phyloP scores from a whole-genome alignment of 208 protist species.

The Trypanosoma rangeli region DNA sequence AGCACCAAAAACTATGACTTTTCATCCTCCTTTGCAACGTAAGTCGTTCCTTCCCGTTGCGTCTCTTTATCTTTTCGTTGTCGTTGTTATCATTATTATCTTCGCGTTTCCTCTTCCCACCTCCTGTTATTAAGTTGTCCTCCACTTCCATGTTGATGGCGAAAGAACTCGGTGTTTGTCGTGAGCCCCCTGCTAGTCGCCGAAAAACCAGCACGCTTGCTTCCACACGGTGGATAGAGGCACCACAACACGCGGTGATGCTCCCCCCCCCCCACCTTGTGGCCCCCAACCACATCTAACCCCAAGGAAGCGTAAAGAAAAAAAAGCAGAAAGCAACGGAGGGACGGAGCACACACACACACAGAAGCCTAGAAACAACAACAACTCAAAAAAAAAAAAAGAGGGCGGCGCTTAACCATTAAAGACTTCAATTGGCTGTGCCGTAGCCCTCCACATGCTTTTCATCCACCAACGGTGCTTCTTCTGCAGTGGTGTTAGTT shows the following conservation, averaged over 20 bases:
- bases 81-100: conserved; percentile 6
- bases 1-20: not conserved
- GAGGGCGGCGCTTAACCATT: not conserved
- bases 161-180: too few species aligned
- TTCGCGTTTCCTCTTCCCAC: not conserved
- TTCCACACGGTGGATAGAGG: not conserved
- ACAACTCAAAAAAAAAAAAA: not conserved
- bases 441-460: not conserved
- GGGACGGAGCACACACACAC: not conserved
- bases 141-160: too few species aligned
- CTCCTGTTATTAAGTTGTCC: too few species aligned
- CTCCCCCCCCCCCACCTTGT: too few species aligned
- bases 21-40: not conserved
- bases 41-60: not conserved
- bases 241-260: not conserved
- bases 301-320: not conserved
- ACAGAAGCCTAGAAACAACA: not conserved
- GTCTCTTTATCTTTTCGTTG: not conserved
- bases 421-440: not conserved
- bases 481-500: conserved; percentile 1
- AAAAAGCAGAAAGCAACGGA: not conserved
- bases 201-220: not conserved
- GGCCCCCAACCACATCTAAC: not conserved
- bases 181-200: not conserved
- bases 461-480: not conserved